A percentile compares a stretch with the other conserved stretches of the same genome.
phyloP scores from a whole-genome alignment of 2,329 filamentous ascomycete genomes.

The Furcasterigmium furcatum region DNA sequence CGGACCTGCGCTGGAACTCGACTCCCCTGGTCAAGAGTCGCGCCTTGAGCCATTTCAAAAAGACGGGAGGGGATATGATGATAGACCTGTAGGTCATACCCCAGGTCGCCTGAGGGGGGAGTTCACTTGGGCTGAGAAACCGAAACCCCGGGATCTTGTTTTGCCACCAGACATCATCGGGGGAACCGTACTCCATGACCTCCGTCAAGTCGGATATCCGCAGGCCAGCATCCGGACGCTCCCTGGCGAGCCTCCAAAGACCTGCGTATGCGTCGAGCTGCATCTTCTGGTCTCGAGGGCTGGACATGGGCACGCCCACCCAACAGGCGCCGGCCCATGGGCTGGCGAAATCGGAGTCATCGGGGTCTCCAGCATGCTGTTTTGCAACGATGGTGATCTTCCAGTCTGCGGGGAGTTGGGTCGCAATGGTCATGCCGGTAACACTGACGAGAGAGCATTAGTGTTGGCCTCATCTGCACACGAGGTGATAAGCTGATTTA shows the following conservation, averaged over 20 bases:
- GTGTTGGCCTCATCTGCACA: neutral
- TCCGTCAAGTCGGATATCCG: neutral
- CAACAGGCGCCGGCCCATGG: constrained; percentile 7
- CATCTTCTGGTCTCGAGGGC: constrained; percentile 4
- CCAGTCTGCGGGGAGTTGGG: constrained; percentile 2
- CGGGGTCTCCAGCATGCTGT: constrained; percentile 3
- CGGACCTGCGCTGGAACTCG: constrained; percentile 6
- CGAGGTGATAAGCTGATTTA: neutral
- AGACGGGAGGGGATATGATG: neutral
- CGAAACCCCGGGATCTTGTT: neutral
- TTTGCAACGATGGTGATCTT: constrained; percentile 6
- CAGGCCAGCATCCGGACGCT: neutral
- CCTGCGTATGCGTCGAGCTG: constrained; percentile 2
- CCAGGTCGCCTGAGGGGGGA: neutral
- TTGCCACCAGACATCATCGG: neutral
- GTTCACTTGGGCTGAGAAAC: neutral
- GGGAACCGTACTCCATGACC: neutral
- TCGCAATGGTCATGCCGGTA: constrained; percentile 8
- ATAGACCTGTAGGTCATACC: neutral
- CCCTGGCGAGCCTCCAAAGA: neutral
- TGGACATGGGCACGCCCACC: constrained; percentile 1
- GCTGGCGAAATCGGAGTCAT: neutral
- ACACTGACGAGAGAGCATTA: neutral
- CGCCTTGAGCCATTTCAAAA: neutral
- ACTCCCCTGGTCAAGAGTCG: constrained; percentile 8